A percentile compares a stretch with the other conserved stretches of the same genome.
These are phyloP conservation scores for Ilex paraguariensis DNA, from an alignment of 305 asterid genomes.

Conservation along the genomic window DNA sequence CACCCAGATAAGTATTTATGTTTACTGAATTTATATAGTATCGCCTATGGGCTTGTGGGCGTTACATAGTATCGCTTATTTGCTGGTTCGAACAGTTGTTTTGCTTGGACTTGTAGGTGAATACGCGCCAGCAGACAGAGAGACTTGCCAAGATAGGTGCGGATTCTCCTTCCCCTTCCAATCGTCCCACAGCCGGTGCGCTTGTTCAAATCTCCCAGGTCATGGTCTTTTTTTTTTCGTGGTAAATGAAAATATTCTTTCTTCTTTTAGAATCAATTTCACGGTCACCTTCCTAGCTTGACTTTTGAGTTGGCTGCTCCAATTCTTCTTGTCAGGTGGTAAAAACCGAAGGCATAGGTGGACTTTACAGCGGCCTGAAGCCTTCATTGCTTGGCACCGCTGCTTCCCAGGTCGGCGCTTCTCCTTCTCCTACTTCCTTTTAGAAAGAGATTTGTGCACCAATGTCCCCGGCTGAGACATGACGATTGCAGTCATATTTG, in stretches of 20 bases:
- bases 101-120: conserved; percentile 43
- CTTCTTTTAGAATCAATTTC: neutral
- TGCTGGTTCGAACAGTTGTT: neutral
- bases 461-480: too few relatives aligned
- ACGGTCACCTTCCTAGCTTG: too few relatives aligned
- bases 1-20: too few relatives aligned
- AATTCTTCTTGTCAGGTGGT: conserved; percentile 33
- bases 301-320: conserved; percentile 1
- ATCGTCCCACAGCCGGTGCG: conserved; percentile 30
- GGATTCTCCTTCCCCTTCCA: conserved; percentile 11
- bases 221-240: conserved; percentile 2
- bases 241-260: neutral
- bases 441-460: neutral
- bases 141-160: conserved; percentile 56
- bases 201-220: conserved; percentile 67
- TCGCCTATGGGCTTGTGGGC: neutral
- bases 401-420: conserved; percentile 62
- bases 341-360: conserved; percentile 72
- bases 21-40: too few relatives aligned
- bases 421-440: conserved; percentile 2
- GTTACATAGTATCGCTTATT: too few relatives aligned
- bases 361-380: conserved; percentile 92
- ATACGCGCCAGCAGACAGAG: conserved; percentile 94
- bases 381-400: conserved; percentile 93
- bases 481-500: too few relatives aligned